Evolutionary conservation across 441 rosid genomes (phyloP).

Genomic region (Mallotus repandus): DNA sequence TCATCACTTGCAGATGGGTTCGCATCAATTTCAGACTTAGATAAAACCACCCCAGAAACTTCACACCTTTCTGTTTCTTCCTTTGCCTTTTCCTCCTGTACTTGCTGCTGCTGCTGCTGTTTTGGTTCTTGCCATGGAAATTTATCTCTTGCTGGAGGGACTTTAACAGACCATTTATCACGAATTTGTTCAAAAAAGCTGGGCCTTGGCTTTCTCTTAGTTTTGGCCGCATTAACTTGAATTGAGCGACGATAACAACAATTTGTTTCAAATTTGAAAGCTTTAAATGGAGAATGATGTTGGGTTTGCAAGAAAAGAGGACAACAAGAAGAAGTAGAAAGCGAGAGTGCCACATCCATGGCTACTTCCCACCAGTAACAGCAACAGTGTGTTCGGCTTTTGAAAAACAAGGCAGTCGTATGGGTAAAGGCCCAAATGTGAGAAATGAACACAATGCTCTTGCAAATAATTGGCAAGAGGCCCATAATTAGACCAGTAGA

Average conservation of each 20-base stretch:
- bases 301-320: constrained; percentile 26
- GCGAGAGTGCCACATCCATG: constrained; percentile 15
- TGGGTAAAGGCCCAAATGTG: too few species aligned
- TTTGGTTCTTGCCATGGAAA: constrained; percentile 70
- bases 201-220: constrained; percentile 62
- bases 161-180: constrained; percentile 66
- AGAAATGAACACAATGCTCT: too few species aligned
- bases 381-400: not conserved
- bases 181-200: constrained; percentile 71
- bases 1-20: constrained; percentile 23
- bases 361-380: constrained; percentile 1
- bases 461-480: too few species aligned
- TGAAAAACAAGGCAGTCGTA: too few species aligned
- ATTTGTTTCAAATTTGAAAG: constrained; percentile 26
- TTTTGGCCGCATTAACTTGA: constrained; percentile 34
- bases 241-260: constrained; percentile 27
- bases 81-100: constrained; percentile 21
- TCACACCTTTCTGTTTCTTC: constrained; percentile 18
- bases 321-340: constrained; percentile 10
- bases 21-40: constrained; percentile 24
- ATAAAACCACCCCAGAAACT: constrained; percentile 23
- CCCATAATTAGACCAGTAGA: too few species aligned
- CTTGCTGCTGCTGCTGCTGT: constrained; percentile 20
- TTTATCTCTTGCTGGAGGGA: constrained; percentile 43
- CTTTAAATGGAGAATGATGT: not conserved